Evolutionary conservation across 1,284 basidiomycete species (phyloP), one percentile per base, ranked within the genome.

Genomic region (Crucibulum cyathiforme): DNA sequence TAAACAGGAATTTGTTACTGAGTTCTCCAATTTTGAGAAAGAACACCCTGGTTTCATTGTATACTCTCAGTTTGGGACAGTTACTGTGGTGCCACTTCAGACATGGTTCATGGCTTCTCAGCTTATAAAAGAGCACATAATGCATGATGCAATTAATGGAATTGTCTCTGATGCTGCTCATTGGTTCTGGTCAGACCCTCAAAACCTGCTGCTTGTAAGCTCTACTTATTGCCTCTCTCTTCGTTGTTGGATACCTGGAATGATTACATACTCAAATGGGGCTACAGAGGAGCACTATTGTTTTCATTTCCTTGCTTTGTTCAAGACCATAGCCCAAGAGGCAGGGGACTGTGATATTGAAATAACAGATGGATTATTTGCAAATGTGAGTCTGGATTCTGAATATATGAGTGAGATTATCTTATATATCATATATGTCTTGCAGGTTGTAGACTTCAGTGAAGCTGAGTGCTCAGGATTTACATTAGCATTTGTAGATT

Each of bases 101-200:
- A 62, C 66, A 2, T 13, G 17, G 0, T 69, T 71, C 50, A 76
- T 76, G 74, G 59, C 59, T 12, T 58, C 59, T 1, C 59, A 65
- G 24, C 62, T 75, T 9, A 63, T 72, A 36, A 68, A 68, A 43
- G 59, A 65, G 7, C 1, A 52, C 2, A 12, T 58, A 17, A n/a
- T 66, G 2, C 53, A 62, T 13, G 63, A 63, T 1, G 60, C 70
- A 7, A 58, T 73, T 15, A 72, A 75, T 61, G 75, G 75, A 3
- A 46, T 74, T 51, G 68, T 77, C 24, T 70, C 68, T 43, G 73
- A 78, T 63, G 75, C 70, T 1, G 67, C 74, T 8, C 74, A 76
- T 61, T 62, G 66, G 2, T 69, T 58, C 59, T 69, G 67, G 67
- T 59, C 53, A 17, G 59, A 66, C 9, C 47, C 49, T 2, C 63